Conservation (phyloP, 1,284 basidiomycete genomes). For the Sporisorium iseilematis-ciliati region DNA sequence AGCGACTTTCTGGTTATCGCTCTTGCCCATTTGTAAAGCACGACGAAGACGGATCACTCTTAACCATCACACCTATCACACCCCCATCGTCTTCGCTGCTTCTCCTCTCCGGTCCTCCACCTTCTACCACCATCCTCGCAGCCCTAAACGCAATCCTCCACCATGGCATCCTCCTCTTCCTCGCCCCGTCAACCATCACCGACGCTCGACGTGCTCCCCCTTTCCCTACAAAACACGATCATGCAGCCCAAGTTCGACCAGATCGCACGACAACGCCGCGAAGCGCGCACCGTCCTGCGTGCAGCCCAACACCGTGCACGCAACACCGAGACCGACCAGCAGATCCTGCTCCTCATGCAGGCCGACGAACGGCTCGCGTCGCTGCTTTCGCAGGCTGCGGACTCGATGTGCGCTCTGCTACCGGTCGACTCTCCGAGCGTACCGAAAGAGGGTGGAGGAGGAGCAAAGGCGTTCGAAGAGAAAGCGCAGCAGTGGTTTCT, state of each 20-base stretch:
- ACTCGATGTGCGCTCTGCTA: slow-evolving; percentile 44
- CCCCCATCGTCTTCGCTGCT: no score
- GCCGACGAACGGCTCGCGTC: slow-evolving; percentile 43
- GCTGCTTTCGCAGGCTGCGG: slow-evolving; percentile 48
- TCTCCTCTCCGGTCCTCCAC: no score
- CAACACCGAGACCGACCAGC: slow-evolving; percentile 50
- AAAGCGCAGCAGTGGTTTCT: slow-evolving; percentile 50
- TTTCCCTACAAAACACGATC: slow-evolving; percentile 32
- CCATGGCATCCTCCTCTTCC: slow-evolving; percentile 1
- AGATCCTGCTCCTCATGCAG: slow-evolving; percentile 54
- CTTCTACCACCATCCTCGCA: no score
- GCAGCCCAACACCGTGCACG: slow-evolving; percentile 37
- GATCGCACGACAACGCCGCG: slow-evolving; percentile 37
- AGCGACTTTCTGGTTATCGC: no score
- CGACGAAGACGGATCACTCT: no score
- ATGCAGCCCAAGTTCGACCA: slow-evolving; percentile 40
- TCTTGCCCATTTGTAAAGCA: no score
- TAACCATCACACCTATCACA: no score
- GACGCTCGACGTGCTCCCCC: slow-evolving; percentile 24
- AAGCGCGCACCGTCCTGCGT: slow-evolving; percentile 40
- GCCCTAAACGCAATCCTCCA: not conserved
- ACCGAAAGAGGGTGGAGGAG: not conserved
- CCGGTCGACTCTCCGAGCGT: slow-evolving; percentile 1
- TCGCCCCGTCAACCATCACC: not conserved
- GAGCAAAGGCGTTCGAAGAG: slow-evolving; percentile 51